phyloP scores from a whole-genome alignment of 805 yeast genomes.

The Saturnispora kantuleensis region DNA sequence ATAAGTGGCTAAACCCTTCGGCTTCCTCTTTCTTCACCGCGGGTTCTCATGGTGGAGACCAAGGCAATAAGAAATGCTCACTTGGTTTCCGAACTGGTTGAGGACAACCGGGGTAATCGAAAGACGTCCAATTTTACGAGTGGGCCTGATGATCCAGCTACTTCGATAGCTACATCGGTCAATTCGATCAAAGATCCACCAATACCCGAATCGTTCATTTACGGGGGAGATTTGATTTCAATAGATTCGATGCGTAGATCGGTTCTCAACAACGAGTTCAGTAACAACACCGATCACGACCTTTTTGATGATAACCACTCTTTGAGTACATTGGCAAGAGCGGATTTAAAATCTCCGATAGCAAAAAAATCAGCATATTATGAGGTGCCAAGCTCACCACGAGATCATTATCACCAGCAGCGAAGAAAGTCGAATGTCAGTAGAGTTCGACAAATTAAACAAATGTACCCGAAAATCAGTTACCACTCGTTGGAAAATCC shows the following conservation, averaged over 20 bases:
- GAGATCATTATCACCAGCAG: background rate
- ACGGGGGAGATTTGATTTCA: slow-evolving; percentile 14
- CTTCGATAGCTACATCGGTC: too few species aligned
- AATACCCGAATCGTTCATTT: slow-evolving; percentile 24
- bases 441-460: background rate
- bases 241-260: slow-evolving; percentile 3
- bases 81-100: too few species aligned
- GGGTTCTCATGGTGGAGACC: background rate
- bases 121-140: too few species aligned
- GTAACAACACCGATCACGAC: too few species aligned
- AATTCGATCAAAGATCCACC: background rate
- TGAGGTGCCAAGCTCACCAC: background rate
- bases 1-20: too few species aligned
- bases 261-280: too few species aligned
- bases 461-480: background rate
- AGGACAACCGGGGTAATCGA: too few species aligned
- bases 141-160: background rate
- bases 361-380: background rate
- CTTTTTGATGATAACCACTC: too few species aligned
- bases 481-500: background rate
- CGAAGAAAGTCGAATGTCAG: background rate
- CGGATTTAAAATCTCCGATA: background rate
- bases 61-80: too few species aligned
- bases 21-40: background rate
- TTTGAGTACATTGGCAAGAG: too few species aligned